These are phyloP conservation scores for Piper betle DNA, from an alignment of 164 flowering plant species.

Conservation along the genomic window DNA sequence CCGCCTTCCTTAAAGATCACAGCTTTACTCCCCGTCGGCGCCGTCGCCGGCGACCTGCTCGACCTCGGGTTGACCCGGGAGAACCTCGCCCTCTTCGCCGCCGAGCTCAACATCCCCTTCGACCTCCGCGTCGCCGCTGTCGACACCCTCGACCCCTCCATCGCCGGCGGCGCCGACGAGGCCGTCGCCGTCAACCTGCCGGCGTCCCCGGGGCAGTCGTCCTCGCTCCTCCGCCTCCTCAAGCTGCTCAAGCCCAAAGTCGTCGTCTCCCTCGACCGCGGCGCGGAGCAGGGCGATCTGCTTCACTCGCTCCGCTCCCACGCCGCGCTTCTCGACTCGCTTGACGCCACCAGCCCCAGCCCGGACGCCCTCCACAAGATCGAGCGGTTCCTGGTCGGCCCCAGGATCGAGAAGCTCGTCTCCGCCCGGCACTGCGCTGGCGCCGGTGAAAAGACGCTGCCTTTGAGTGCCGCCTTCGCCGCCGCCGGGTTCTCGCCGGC, in stretches of 20 bases:
- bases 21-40: conserved; percentile 47
- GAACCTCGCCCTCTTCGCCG: conserved; percentile 54
- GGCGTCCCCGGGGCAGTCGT: conserved; percentile 20
- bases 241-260: conserved; percentile 62
- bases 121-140: conserved; percentile 42
- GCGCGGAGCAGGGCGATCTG: conserved; percentile 49
- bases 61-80: conserved; percentile 53
- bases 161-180: conserved; percentile 25
- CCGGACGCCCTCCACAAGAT: conserved; percentile 47
- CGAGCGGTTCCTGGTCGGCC: conserved; percentile 52
- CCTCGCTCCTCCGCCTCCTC: conserved; percentile 44
- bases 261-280: conserved; percentile 57
- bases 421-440: conserved; percentile 26
- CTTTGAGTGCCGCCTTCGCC: conserved; percentile 49
- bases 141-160: conserved; percentile 26
- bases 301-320: conserved; percentile 42
- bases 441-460: conserved; percentile 29
- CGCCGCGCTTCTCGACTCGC: conserved; percentile 44
- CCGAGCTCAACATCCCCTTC: conserved; percentile 35
- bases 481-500: conserved; percentile 56
- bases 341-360: conserved; percentile 44
- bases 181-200: conserved; percentile 65
- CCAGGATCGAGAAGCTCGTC: conserved; percentile 47
- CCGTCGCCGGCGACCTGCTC: conserved; percentile 18
- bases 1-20: conserved; percentile 49